These are phyloP conservation scores for Saksenaea vasiformis DNA, from an alignment of 371 early-diverging fungal genomes.

Conservation along the genomic window DNA sequence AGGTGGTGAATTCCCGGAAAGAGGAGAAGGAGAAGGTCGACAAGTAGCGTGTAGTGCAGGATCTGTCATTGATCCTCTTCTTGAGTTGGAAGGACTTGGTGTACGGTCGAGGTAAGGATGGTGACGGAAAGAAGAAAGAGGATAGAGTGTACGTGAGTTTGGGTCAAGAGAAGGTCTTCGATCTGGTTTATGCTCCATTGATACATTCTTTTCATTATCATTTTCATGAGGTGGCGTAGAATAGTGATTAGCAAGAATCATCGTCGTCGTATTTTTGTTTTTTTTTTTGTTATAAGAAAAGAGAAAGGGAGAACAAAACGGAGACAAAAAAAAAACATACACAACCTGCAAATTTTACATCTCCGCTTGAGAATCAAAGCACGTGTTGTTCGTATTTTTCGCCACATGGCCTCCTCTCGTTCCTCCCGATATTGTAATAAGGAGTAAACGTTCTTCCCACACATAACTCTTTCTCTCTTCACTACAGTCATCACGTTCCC, in stretches of 20 bases:
- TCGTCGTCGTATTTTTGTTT: not conserved
- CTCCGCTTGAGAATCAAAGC: constrained; percentile 6
- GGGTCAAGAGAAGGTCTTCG: constrained; percentile 23
- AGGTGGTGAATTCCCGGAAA: constrained; percentile 28
- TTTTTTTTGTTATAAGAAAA: not conserved
- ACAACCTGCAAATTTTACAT: constrained; percentile 4
- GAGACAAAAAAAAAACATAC: constrained; percentile 1
- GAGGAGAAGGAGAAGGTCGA: constrained; percentile 15
- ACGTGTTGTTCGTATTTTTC: constrained; percentile 6
- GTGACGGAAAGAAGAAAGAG: constrained; percentile 22
- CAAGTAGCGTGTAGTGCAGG: constrained; percentile 26
- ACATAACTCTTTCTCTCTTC: not conserved
- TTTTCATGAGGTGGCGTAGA: constrained; percentile 15
- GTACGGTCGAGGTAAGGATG: constrained; percentile 32
- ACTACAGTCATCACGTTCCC: not conserved
- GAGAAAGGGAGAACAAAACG: not conserved
- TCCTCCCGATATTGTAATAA: constrained; percentile 5
- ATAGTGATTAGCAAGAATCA: constrained; percentile 23
- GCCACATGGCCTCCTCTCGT: not conserved
- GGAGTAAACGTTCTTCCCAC: not conserved
- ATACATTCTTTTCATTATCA: not conserved
- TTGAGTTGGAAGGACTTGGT: constrained; percentile 26
- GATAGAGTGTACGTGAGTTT: constrained; percentile 21
- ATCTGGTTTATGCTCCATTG: constrained; percentile 3
- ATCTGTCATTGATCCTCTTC: constrained; percentile 37